These are phyloP conservation scores for Blastomyces parvus DNA, from an alignment of 2,329 filamentous ascomycete genomes.

Conservation along the genomic window DNA sequence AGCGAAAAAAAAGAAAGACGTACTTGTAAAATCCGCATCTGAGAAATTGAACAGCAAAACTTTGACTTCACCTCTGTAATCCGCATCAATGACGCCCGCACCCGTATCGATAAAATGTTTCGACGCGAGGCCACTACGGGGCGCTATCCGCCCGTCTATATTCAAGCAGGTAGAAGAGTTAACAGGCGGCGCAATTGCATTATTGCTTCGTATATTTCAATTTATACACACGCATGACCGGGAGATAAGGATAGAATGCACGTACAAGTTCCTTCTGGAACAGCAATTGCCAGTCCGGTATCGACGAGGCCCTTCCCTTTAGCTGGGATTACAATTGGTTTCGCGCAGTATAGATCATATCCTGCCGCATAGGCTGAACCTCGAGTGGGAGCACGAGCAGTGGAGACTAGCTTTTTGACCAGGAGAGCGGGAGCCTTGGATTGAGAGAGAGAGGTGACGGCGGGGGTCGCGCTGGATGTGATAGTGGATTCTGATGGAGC, in stretches of 20 bases:
- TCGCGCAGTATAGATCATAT: slow-evolving; percentile 80
- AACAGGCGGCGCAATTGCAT: not conserved
- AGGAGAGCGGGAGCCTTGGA: slow-evolving; percentile 53
- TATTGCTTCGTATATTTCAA: not conserved
- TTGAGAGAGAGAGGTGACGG: slow-evolving; percentile 32
- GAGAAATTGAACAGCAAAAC: slow-evolving; percentile 89
- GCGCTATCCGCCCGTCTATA: slow-evolving; percentile 77
- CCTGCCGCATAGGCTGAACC: slow-evolving; percentile 85
- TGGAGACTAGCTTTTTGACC: slow-evolving; percentile 76
- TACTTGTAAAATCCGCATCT: slow-evolving; percentile 61
- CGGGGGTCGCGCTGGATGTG: slow-evolving; percentile 15
- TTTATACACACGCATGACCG: not conserved
- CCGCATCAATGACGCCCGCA: slow-evolving; percentile 93
- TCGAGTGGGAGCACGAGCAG: slow-evolving; percentile 73
- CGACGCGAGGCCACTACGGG: slow-evolving; percentile 77
- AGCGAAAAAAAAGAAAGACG: slow-evolving; percentile 1
- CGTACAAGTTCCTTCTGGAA: slow-evolving; percentile 82
- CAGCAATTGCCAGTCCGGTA: slow-evolving; percentile 83
- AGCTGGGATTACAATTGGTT: slow-evolving; percentile 64
- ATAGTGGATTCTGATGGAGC: slow-evolving; percentile 13
- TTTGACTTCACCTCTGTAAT: slow-evolving; percentile 91
- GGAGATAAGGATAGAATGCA: slow-evolving; percentile 14
- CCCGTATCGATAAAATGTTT: slow-evolving; percentile 97
- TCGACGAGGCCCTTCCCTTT: slow-evolving; percentile 78
- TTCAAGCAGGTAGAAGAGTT: not conserved